Evolutionary conservation across 495 filamentous ascomycete species (phyloP).

Genomic region (Clavariopsis aquatica): DNA sequence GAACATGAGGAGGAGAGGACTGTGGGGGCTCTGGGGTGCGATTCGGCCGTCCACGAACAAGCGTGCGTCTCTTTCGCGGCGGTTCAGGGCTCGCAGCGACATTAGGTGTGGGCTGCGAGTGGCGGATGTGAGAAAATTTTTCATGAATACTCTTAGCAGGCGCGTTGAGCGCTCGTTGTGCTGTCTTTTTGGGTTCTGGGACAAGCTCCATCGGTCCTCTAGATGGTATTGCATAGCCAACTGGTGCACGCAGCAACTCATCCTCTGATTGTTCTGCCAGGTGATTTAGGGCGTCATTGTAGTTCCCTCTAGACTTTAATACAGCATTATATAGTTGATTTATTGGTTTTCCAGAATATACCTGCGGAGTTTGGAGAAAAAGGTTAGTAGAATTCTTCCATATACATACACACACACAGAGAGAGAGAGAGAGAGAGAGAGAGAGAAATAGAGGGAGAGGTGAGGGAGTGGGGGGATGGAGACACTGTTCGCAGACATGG

Average conservation of each 20-base stretch:
- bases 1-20: background rate
- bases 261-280: constrained; percentile 47
- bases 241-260: constrained; percentile 35
- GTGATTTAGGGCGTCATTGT: constrained; percentile 59
- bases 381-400: no score
- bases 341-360: background rate
- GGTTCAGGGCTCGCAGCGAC: constrained; percentile 6
- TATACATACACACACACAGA: no score
- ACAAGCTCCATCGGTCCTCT: constrained; percentile 1
- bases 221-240: background rate
- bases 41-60: constrained; percentile 39
- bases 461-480: no score
- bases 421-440: no score
- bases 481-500: no score
- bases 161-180: constrained; percentile 63
- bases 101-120: constrained; percentile 4
- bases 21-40: constrained; percentile 27
- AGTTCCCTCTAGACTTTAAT: constrained; percentile 53
- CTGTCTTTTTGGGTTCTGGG: constrained; percentile 33
- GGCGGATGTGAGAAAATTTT: constrained; percentile 55
- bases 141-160: constrained; percentile 60
- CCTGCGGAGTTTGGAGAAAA: no score
- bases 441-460: no score
- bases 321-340: background rate
- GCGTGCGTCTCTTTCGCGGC: constrained; percentile 36